Evolutionary conservation across 176 grass and related monocot genomes (phyloP).

Genomic region (Poa annua): DNA sequence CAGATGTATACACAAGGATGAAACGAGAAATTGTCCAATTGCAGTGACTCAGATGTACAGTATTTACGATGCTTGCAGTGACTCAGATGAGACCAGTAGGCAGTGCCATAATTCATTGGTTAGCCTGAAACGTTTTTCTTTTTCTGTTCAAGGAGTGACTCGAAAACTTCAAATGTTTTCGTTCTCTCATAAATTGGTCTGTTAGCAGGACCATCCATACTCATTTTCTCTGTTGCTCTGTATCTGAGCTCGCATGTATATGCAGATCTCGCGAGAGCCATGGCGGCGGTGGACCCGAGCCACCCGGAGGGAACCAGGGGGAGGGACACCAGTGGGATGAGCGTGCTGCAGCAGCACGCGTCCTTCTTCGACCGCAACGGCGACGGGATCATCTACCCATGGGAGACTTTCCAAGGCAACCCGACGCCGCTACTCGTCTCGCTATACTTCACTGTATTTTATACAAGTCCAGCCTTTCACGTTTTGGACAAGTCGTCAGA

Average conservation of each 20-base stretch:
- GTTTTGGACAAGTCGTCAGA: background rate
- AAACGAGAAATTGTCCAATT: too few relatives aligned
- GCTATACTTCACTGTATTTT: background rate
- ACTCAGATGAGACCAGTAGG: too few relatives aligned
- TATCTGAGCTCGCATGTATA: background rate
- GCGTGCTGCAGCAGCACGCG: slow-evolving; percentile 91
- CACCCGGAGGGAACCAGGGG: slow-evolving; percentile 54
- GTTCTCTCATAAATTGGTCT: background rate
- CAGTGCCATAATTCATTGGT: background rate
- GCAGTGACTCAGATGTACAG: too few relatives aligned
- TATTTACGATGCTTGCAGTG: too few relatives aligned
- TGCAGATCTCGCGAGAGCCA: slow-evolving; percentile 64
- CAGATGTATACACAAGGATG: too few relatives aligned
- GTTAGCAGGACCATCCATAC: background rate
- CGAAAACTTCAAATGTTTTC: background rate
- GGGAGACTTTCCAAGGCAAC: slow-evolving; percentile 76
- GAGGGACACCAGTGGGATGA: slow-evolving; percentile 52
- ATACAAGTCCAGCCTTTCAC: background rate
- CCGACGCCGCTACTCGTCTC: background rate
- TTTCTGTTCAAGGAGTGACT: background rate
- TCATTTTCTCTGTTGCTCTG: background rate
- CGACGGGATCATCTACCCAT: slow-evolving; percentile 83
- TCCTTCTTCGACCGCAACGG: slow-evolving; percentile 85
- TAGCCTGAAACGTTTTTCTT: background rate
- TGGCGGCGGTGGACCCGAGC: slow-evolving; percentile 61